Percentiles rank a stretch among this genome's conserved stretches.
phyloP scores from a whole-genome alignment of 2,329 filamentous ascomycete species.

The Alternaria dauci region DNA sequence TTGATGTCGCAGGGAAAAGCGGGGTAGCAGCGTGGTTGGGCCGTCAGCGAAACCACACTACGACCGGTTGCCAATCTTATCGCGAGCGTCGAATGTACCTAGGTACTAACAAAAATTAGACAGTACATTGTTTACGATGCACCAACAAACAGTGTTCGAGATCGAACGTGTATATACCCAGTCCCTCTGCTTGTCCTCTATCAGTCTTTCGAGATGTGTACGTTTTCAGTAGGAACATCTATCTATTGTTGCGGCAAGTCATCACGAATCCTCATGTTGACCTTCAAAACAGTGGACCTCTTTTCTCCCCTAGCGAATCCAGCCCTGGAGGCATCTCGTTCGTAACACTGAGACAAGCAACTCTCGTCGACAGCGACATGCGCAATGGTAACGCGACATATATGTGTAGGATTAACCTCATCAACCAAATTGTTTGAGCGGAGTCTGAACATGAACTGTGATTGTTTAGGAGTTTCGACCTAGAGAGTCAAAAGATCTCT shows the following conservation, averaged over 20 bases:
- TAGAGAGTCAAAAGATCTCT: neutral
- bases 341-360: too few species aligned
- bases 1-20: neutral
- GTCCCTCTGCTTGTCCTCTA: neutral
- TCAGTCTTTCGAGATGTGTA: neutral
- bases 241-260: neutral
- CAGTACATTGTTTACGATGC: neutral
- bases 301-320: neutral
- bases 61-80: neutral
- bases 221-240: neutral
- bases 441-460: neutral
- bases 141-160: neutral
- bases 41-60: neutral
- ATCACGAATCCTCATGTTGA: neutral
- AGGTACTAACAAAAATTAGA: too few species aligned
- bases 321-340: neutral
- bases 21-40: neutral
- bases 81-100: neutral
- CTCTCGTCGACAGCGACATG: neutral
- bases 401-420: fast-evolving
- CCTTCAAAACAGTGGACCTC: neutral
- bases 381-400: neutral
- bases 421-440: neutral
- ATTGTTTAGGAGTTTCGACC: neutral
- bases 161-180: neutral